Percentiles rank a stretch among this genome's conserved stretches.
Evolutionary conservation across 345 rosid genomes (phyloP).

Genomic region (Rhizophora mangle): DNA sequence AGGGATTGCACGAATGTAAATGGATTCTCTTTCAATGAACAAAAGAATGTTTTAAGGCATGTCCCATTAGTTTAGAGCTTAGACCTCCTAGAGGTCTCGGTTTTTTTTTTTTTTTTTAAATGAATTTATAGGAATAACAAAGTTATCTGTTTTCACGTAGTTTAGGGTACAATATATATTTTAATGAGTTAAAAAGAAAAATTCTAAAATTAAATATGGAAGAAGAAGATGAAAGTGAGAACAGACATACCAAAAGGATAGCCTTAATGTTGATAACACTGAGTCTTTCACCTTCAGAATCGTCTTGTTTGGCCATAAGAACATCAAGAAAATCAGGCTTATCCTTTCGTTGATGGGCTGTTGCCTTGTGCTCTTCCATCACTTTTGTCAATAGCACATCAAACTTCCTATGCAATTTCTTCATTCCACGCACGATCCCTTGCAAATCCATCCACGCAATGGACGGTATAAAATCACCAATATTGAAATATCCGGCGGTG

Average conservation of each 20-base stretch:
- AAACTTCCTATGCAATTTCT: constrained; percentile 42
- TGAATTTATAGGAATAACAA: too few relatives aligned
- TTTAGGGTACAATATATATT: too few relatives aligned
- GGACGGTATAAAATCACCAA: constrained; percentile 57
- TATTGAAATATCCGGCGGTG: constrained; percentile 42
- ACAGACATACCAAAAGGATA: constrained; percentile 42
- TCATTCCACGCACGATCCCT: constrained; percentile 56
- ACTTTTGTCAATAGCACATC: constrained; percentile 43
- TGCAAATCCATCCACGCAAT: constrained; percentile 67
- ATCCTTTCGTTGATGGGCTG: constrained; percentile 30
- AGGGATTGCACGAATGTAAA: too few relatives aligned
- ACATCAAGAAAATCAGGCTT: constrained; percentile 58
- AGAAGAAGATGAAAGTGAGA: too few relatives aligned
- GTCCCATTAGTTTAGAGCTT: too few relatives aligned
- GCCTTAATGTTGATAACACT: constrained; percentile 48
- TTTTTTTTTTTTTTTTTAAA: too few relatives aligned
- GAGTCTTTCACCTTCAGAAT: constrained; percentile 34
- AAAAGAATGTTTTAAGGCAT: too few relatives aligned
- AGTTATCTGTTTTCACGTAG: too few relatives aligned
- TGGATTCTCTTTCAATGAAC: too few relatives aligned
- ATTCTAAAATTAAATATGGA: too few relatives aligned
- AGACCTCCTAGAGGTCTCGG: too few relatives aligned
- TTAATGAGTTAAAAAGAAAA: too few relatives aligned
- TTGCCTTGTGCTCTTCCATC: constrained; percentile 44
- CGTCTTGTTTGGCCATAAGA: constrained; percentile 29